Evolutionary conservation across 163 green algal genomes (phyloP), one percentile per base, ranked within the genome.

Genomic region (Scenedesmus sp.): DNA sequence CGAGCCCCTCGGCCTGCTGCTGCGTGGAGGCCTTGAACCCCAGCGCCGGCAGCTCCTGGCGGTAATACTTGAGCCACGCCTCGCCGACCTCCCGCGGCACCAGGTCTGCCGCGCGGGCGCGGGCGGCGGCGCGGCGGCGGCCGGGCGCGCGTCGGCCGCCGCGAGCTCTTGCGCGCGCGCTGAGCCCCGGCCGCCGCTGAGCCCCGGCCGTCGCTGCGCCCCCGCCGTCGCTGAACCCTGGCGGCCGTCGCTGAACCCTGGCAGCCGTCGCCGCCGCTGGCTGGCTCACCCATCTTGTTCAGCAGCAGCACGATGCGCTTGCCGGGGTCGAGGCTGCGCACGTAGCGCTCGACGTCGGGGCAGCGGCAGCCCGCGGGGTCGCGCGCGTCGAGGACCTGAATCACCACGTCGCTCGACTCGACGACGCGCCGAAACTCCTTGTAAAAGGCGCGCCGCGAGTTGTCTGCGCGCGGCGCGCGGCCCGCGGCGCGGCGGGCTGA

Each of bases 1-100:
- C 75, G 60, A 94, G 81, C 31, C 90, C 93, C 26, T 78, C 29
- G 15, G 63, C 78, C 85, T 97, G 93, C 80, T 93, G 87, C 87
- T 98, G 93, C 17, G 96, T 99, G 63, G 86, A 94, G 80, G 90
- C 95, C 83, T 98, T 98, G 91, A 99, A 99, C 28, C 95, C 96
- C 26, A 99, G 87, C 0, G 91, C 88, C 2, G 96, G 96, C 72
- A 98, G 89, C 88, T 99, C 95, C 82, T 97, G 89, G 9, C 96
- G 87, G 54, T 99, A 90, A 77, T 97, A 94, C 83, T 94, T 96
- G 48, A 99, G 88, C 96, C 96, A 99, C 24, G 83, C 70, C 85
- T 97, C 90, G 4, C 88, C 92, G 22, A 94, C 91, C 67, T 97
- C 93, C 2, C 89, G 87, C 0, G 96, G 96, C 7, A 99, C 95